Evolutionary conservation across 2,329 filamentous ascomycete genomes (phyloP), one percentile per base, ranked within the genome.

Genomic region (Arthrinium puccinioides): DNA sequence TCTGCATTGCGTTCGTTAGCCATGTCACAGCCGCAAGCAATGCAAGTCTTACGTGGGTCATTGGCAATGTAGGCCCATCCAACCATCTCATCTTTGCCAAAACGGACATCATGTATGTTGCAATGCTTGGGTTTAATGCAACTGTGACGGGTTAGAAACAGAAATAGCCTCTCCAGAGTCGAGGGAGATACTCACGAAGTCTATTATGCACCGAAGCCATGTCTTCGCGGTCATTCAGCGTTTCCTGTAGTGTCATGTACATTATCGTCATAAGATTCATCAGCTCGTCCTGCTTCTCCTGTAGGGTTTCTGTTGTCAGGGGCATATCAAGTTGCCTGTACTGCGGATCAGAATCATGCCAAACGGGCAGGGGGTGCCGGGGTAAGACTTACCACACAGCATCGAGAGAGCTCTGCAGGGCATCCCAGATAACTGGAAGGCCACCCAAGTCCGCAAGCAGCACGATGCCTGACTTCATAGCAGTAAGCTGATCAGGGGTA

Each of bases 71-170:
- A 13, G 62, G 79, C 51, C 75, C 76, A 64, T 72, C 84, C 55
- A 87, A 82, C 82, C 84, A 89, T 37, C 84, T 74, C 39, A 87
- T 61, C 49, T 76, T 81, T 5, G 80, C 76, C 21, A 79, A 77
- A 15, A 77, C 73, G 32, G 82, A 76, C 21, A 89, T 74, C 57
- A 94, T 72, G 39, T 82, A 82, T 32, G 84, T 73, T 14, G 89
- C 70, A 32, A 94, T 60, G 37, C 75, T 75, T 1, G 87, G 86
- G 18, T 79, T 67, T 35, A 87, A 60, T 9, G 64, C 64, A 42
- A 76, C 74, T 74, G 36, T 14, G 48, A 41, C 18, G 15, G n/a
- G n/a, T n/a, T n/a, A n/a, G n/a, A n/a, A n/a, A n/a, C n/a, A 5
- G 28, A n/a, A n/a, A n/a, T n/a, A n/a, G n/a, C n/a, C n/a, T n/a